Evolutionary conservation across 169 alveolate genomes (phyloP).

Genomic region (Sarcocystis neurona): DNA sequence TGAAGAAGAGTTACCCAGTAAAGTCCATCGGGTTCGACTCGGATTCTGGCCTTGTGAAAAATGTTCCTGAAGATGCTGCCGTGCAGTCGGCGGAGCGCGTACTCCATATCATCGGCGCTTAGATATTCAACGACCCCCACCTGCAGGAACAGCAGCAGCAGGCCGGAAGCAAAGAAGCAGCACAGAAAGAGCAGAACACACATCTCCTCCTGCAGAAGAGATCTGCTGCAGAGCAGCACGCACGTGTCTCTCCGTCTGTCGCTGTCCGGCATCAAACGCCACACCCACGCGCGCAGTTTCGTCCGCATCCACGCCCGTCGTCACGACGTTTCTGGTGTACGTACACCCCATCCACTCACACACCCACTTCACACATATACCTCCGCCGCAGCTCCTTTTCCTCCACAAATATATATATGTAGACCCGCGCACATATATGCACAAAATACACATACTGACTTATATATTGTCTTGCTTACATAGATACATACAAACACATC

Average conservation of each 20-base stretch:
- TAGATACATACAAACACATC: not conserved
- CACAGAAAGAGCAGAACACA: not conserved
- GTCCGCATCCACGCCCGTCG: not conserved
- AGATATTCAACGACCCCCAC: constrained; percentile 51
- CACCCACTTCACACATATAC: too few species aligned
- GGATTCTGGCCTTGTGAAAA: constrained; percentile 52
- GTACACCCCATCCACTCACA: too few species aligned
- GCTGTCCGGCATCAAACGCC: not conserved
- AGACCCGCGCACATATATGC: too few species aligned
- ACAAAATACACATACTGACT: not conserved
- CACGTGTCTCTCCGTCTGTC: not conserved
- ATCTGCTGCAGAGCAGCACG: not conserved
- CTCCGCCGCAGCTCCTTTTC: too few species aligned
- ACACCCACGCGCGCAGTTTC: constrained; percentile 33
- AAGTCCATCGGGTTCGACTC: constrained; percentile 38
- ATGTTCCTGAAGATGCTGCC: constrained; percentile 54
- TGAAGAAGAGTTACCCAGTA: not conserved
- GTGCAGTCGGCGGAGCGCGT: constrained; percentile 44
- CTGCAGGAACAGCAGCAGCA: not conserved
- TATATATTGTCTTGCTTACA: not conserved
- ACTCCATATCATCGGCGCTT: constrained; percentile 43
- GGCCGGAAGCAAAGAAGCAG: not conserved
- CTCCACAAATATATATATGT: too few species aligned
- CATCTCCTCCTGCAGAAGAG: not conserved
- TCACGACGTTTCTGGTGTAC: not conserved